Percentiles rank a stretch among this genome's conserved stretches.
These are phyloP conservation scores for Salvia rosmarinus DNA, from an alignment of 257 asterid genomes.

Conservation along the genomic window DNA sequence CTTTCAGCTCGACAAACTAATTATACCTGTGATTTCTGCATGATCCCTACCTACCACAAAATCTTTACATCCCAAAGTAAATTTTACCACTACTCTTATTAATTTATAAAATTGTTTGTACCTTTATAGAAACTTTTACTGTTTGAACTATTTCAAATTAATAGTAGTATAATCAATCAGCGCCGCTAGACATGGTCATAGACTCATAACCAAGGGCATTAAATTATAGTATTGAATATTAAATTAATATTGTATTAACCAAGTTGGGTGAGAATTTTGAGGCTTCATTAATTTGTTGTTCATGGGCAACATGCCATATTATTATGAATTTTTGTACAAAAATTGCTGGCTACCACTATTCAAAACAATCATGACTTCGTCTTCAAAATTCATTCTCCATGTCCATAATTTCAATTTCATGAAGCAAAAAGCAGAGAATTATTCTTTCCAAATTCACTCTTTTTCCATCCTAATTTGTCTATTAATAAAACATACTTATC, in stretches of 20 bases:
- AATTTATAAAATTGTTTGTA: background rate
- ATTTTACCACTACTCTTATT: background rate
- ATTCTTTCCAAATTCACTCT: slow-evolving; percentile 27
- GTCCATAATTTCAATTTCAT: slow-evolving; percentile 1
- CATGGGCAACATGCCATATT: slow-evolving; percentile 20
- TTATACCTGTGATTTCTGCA: background rate
- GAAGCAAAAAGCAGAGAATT: slow-evolving; percentile 17
- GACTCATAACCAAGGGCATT: background rate
- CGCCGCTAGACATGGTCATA: background rate
- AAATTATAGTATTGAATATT: background rate
- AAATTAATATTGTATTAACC: background rate
- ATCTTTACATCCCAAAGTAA: background rate
- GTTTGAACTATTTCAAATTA: too few relatives aligned
- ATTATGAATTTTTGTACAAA: background rate
- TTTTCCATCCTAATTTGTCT: slow-evolving; percentile 23
- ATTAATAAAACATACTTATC: slow-evolving; percentile 13
- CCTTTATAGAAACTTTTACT: too few relatives aligned
- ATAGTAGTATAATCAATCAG: background rate
- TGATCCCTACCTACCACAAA: background rate
- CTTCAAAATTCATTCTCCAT: slow-evolving; percentile 30
- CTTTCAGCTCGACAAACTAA: too few relatives aligned
- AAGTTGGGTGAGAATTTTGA: slow-evolving; percentile 9
- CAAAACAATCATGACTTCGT: slow-evolving; percentile 3
- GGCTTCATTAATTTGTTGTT: slow-evolving; percentile 7
- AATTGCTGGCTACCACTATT: slow-evolving; percentile 19